phyloP scores from a whole-genome alignment of 805 yeast species.

The Kuraishia ogatae region DNA sequence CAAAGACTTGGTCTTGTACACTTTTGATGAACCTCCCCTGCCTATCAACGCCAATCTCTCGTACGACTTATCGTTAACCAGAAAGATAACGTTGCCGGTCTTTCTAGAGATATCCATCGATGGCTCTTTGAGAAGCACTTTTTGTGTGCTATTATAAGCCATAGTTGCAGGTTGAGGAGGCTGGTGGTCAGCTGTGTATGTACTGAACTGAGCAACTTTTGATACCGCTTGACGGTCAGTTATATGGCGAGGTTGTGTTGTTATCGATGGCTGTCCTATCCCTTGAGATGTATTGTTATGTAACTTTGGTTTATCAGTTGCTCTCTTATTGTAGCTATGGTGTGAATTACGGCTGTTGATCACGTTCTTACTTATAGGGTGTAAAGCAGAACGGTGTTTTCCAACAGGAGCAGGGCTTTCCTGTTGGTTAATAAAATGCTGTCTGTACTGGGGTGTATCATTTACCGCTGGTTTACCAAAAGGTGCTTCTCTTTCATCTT shows the following conservation, averaged over 20 bases:
- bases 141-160: slow-evolving; percentile 7
- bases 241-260: neutral
- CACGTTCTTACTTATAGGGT: neutral
- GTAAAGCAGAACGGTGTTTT: neutral
- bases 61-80: slow-evolving; percentile 54
- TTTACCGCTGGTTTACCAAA: neutral
- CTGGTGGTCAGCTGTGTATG: no score
- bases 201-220: no score
- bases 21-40: slow-evolving; percentile 89
- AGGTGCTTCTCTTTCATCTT: neutral
- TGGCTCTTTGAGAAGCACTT: slow-evolving; percentile 7
- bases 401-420: neutral
- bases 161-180: no score
- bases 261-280: neutral
- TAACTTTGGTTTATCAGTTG: neutral
- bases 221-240: no score
- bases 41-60: slow-evolving; percentile 76
- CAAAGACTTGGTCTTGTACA: slow-evolving; percentile 62
- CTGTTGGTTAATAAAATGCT: neutral
- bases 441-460: neutral
- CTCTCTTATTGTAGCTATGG: neutral
- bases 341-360: neutral
- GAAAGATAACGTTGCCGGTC: slow-evolving; percentile 8
- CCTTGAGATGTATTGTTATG: neutral
- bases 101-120: neutral